phyloP scores from a whole-genome alignment of 768 basidiomycete species.

The Lepiota venenata region DNA sequence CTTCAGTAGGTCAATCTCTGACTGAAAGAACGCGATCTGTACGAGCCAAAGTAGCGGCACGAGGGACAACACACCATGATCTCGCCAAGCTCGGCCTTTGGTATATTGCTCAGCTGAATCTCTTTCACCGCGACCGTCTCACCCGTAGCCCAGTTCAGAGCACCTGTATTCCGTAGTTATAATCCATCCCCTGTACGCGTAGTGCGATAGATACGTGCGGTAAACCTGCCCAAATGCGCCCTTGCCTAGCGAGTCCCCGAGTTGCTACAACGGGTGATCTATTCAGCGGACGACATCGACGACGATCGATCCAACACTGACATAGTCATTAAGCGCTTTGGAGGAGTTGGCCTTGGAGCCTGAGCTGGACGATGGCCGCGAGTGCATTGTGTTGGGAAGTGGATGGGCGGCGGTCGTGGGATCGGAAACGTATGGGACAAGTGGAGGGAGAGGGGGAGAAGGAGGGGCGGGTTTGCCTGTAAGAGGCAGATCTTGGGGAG shows the following conservation, averaged over 20 bases:
- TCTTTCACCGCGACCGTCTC: conserved; percentile 99
- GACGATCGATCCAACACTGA: conserved; percentile 26
- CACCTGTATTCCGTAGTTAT: conserved; percentile 43
- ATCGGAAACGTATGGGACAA: conserved; percentile 5
- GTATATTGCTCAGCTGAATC: conserved; percentile 91
- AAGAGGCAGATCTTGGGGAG: conserved; percentile 10
- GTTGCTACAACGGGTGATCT: conserved; percentile 57
- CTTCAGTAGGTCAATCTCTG: conserved; percentile 96
- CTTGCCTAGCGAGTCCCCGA: conserved; percentile 94
- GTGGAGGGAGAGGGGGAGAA: conserved; percentile 5
- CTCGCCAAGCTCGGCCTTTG: conserved; percentile 89
- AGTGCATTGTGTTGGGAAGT: conserved; percentile 25
- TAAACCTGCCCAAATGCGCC: conserved; percentile 98
- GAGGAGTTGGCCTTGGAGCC: conserved; percentile 36
- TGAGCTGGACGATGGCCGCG: conserved; percentile 35
- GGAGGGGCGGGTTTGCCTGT: conserved; percentile 4
- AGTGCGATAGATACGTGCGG: conserved; percentile 50
- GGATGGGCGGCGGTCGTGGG: conserved; percentile 1
- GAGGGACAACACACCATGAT: conserved; percentile 75
- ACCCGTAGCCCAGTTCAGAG: conserved; percentile 93
- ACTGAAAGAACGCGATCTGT: conserved; percentile 44
- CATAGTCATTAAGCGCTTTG: conserved; percentile 66
- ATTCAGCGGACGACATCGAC: conserved; percentile 3
- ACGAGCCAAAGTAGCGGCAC: conserved; percentile 11
- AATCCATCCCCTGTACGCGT: background rate